phyloP scores from a whole-genome alignment of 2,329 filamentous ascomycete species.

The Ceratocystis huliohia region DNA sequence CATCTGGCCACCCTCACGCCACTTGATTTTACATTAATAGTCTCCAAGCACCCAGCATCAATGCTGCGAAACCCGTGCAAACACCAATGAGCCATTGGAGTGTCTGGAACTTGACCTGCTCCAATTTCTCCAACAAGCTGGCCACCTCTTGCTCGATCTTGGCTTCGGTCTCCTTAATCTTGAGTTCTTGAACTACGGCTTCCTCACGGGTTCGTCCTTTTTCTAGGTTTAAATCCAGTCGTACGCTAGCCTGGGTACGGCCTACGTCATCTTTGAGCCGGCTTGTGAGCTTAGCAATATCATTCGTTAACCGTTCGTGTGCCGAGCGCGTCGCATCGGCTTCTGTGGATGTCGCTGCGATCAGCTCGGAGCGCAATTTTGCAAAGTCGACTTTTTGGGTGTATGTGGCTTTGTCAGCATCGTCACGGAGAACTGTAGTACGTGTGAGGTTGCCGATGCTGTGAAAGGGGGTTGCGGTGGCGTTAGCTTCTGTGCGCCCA shows the following conservation, averaged over 20 bases:
- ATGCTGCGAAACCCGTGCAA: slow-evolving; percentile 52
- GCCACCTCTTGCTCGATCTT: slow-evolving; percentile 97
- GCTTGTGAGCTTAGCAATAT: slow-evolving; percentile 84
- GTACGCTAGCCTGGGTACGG: slow-evolving; percentile 81
- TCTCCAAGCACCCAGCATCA: slow-evolving; percentile 57
- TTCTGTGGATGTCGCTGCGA: slow-evolving; percentile 85
- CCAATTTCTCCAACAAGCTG: slow-evolving; percentile 75
- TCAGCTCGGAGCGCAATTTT: slow-evolving; percentile 85
- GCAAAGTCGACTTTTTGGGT: slow-evolving; percentile 95
- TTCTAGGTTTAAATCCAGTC: slow-evolving; percentile 86
- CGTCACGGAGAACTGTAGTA: slow-evolving; percentile 95
- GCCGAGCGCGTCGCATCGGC: slow-evolving; percentile 74
- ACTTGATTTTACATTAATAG: slow-evolving; percentile 44
- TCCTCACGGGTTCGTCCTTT: slow-evolving; percentile 95
- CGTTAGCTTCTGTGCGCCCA: neutral
- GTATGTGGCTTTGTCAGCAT: slow-evolving; percentile 68
- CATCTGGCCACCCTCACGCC: neutral
- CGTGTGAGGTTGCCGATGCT: slow-evolving; percentile 94
- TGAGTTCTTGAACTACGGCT: slow-evolving; percentile 89
- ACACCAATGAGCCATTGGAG: slow-evolving; percentile 96
- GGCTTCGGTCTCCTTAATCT: slow-evolving; percentile 97
- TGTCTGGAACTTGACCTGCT: slow-evolving; percentile 96
- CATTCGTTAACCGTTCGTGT: slow-evolving; percentile 86
- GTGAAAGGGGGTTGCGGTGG: neutral
- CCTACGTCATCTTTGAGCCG: slow-evolving; percentile 86